Base-by-base conservation (phyloP, 2,329 filamentous ascomycete genomes). In the Tolypocladium amazonense region DNA sequence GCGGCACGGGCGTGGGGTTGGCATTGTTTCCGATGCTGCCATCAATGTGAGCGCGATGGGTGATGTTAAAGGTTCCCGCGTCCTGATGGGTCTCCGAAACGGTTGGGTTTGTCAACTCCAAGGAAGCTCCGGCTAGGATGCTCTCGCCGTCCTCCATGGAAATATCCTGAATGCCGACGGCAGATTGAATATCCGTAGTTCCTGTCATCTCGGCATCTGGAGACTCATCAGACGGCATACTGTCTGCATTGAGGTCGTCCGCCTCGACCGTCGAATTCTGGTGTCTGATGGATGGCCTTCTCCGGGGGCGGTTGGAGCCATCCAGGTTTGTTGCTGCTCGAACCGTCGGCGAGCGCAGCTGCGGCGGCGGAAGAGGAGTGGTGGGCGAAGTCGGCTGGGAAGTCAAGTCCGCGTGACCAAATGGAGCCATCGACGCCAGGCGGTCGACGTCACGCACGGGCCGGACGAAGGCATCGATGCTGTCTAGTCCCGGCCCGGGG, bases 311-410 rank as follows among this genome's bases (percentile, higher is more conserved):
- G 53, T 76, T 75, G 5, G 79, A 76, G 3, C 81, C 78, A 2
- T 80, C 80, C 27, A 80, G 76, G 64, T 76, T 79, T 54, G 80
- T 83, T 25, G 75, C 79, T 33, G 79, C 80, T 62, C 76, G 83
- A 61, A 79, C 78, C 12, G 80, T 80, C 7, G 82, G 81, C 41
- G 84, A 83, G 20, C 73, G 71, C 57, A 74, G 67, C 75, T 88
- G 86, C 33, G 86, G 78, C 1, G 88, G 85, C 55, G 88, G 88
- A 53, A 89, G 81, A 18, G 92, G 92, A 0, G 92, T 96, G 8
- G 90, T 94, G 1, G 92, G 92, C 15, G 92, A 97, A 60, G 92
- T 89, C 11, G 94, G 94, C 71, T 96, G 92, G n/a, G 93, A 97
- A 50, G 83, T 82, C 58, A 92, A 76, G 58, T 88, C 87, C 14